Evolutionary conservation across 352 stramenopile species (phyloP).

Genomic region (Pythium sp.): DNA sequence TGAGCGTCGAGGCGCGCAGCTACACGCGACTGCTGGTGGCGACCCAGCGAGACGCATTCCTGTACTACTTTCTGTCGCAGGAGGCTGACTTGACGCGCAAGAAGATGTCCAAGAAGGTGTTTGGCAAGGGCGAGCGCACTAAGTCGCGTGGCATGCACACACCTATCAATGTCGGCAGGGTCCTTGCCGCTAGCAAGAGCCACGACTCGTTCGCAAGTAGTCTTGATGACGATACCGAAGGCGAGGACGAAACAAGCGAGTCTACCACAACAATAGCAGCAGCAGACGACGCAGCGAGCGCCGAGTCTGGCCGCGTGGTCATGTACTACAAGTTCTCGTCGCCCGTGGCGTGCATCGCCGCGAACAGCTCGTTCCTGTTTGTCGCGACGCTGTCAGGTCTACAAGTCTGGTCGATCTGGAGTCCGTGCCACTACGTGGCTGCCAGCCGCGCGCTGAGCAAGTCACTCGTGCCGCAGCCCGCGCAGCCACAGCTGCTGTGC

Average conservation of each 20-base stretch:
- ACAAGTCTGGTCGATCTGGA: conserved; percentile 88
- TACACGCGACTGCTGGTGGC: conserved; percentile 74
- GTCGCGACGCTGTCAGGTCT: conserved; percentile 61
- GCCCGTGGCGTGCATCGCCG: conserved; percentile 56
- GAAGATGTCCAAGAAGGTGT: conserved; percentile 77
- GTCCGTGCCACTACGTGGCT: conserved; percentile 75
- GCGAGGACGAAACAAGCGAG: neutral
- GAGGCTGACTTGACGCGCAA: conserved; percentile 70
- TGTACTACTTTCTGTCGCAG: conserved; percentile 82
- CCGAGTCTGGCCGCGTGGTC: conserved; percentile 68
- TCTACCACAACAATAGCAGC: conserved; percentile 3
- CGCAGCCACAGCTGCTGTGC: conserved; percentile 66
- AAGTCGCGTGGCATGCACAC: conserved; percentile 39
- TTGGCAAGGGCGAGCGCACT: conserved; percentile 43
- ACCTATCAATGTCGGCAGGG: conserved; percentile 37
- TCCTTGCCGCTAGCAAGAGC: conserved; percentile 21
- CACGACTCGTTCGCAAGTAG: conserved; percentile 43
- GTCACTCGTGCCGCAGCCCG: conserved; percentile 59
- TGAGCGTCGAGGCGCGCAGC: conserved; percentile 69
- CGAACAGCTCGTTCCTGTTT: conserved; percentile 87
- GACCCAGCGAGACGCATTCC: conserved; percentile 61
- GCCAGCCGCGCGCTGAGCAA: conserved; percentile 58
- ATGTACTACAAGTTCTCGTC: conserved; percentile 83
- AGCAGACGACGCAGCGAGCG: conserved; percentile 13
- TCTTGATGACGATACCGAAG: conserved; percentile 16